Base-by-base conservation (phyloP, 2,329 filamentous ascomycete genomes). In the Pseudogymnoascus sp. region DNA sequence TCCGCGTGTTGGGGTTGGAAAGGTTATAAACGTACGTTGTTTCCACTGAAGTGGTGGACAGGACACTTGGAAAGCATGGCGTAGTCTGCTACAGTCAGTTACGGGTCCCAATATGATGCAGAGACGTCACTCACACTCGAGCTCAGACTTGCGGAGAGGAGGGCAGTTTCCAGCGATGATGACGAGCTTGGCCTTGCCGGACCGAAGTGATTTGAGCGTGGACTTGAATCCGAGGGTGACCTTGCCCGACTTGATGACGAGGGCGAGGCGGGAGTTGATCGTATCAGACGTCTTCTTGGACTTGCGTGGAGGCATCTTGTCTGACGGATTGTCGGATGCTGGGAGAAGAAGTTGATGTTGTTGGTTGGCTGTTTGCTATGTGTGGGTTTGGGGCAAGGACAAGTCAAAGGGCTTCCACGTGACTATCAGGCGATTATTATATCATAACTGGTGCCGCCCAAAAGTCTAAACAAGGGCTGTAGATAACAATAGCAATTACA, bases 151-250 rank as follows among this genome's bases (percentile, higher is more conserved):
- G 80, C 93, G 88, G 75, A 99, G 90, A 80, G 95, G 95, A 77
- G 93, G 93, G 72, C 93, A 96, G 86, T 99, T 97, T 81, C 90
- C 92, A 73, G 88, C 83, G 69, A 96, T 96, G 81, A 96, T 92
- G 79, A 97, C 91, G 71, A 97, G 87, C 90, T 97, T 97, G 79
- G 95, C 95, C 88, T 97, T 97, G 80, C 93, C 93, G 72, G 88
- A 89, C 75, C 93, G 90, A 73, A 97, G 89, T 72, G 84, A 83
- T 89, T 97, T 96, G 77, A 95, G 84, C 76, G 85, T 93, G 68
- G 86, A 90, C 82, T 93, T 93, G 86, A 93, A 93, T 75, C 92
- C 92, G 70, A 96, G 85, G 69, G 86, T 92, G 83, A 96, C 91
- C 78, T 90, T 89, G 74, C 85, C 84, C 69, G 79, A 83, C 80